phyloP scores from a whole-genome alignment of 2,329 filamentous ascomycete species.

The Simplicillium sp. region DNA sequence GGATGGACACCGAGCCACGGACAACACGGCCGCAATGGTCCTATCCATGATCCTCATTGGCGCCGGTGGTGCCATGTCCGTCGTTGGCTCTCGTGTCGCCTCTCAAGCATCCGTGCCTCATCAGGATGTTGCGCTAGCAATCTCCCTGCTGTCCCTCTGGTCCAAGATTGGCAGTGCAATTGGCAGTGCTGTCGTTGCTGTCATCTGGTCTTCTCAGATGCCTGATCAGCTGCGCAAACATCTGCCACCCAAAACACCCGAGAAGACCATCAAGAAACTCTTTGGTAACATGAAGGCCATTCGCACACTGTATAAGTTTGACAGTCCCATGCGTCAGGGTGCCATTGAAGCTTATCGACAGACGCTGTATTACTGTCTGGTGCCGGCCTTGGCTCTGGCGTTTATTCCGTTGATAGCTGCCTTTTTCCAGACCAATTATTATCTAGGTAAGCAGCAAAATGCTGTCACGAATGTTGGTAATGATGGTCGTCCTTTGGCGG shows the following conservation, averaged over 20 bases:
- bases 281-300: constrained; percentile 23
- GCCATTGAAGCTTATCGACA: constrained; percentile 14
- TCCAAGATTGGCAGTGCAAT: constrained; percentile 23
- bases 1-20: constrained; percentile 16
- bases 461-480: constrained; percentile 17
- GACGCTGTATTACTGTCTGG: constrained; percentile 23
- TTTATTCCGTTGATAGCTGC: constrained; percentile 22
- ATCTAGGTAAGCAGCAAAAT: constrained; percentile 19
- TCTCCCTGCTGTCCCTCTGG: constrained; percentile 25
- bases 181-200: constrained; percentile 19
- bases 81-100: constrained; percentile 25
- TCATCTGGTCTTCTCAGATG: constrained; percentile 10
- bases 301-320: constrained; percentile 18
- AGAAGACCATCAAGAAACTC: constrained; percentile 14
- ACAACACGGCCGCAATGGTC: constrained; percentile 21
- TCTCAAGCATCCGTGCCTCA: constrained; percentile 28
- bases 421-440: constrained; percentile 28
- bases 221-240: constrained; percentile 13
- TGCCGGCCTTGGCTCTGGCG: constrained; percentile 19
- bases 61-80: constrained; percentile 22
- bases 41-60: constrained; percentile 24
- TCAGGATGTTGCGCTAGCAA: constrained; percentile 23
- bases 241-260: constrained; percentile 12
- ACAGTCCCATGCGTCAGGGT: constrained; percentile 20
- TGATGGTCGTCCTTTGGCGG: constrained; percentile 13